Evolutionary conservation across 2,329 filamentous ascomycete genomes (phyloP).

Genomic region (Sporothrix inflata): DNA sequence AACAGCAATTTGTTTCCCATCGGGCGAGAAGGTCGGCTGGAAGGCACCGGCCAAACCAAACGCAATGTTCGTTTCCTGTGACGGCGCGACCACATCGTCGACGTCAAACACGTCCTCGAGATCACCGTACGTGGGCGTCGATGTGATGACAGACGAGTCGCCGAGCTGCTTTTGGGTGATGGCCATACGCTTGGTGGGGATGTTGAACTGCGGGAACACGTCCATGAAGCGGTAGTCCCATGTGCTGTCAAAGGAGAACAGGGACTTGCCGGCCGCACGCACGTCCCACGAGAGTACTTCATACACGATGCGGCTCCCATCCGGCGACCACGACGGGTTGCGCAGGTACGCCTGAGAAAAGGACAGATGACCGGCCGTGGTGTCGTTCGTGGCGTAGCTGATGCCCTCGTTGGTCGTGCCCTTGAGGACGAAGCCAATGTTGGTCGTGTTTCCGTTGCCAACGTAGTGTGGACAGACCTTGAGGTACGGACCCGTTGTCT

Average conservation of each 20-base stretch:
- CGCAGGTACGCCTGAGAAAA: background rate
- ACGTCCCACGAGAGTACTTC: background rate
- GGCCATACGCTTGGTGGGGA: background rate
- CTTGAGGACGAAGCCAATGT: background rate
- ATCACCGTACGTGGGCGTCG: background rate
- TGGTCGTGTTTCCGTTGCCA: background rate
- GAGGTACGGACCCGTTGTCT: background rate
- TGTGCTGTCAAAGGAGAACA: background rate
- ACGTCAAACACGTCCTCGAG: background rate
- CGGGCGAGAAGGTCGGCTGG: background rate
- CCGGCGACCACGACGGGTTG: constrained; percentile 7
- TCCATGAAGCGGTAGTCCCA: constrained; percentile 19
- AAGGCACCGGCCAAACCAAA: background rate
- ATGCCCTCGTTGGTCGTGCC: background rate
- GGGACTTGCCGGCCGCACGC: background rate
- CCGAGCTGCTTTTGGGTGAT: constrained; percentile 7
- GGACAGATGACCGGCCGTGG: background rate
- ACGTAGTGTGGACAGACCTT: background rate
- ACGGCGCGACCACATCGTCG: background rate
- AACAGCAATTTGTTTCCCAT: background rate
- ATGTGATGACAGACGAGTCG: background rate
- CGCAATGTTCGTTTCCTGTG: background rate
- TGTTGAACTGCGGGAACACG: constrained; percentile 8
- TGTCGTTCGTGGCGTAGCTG: background rate
- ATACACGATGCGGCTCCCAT: background rate